phyloP scores from a whole-genome alignment of 2,329 filamentous ascomycete species.

The Capronia epimyces region DNA sequence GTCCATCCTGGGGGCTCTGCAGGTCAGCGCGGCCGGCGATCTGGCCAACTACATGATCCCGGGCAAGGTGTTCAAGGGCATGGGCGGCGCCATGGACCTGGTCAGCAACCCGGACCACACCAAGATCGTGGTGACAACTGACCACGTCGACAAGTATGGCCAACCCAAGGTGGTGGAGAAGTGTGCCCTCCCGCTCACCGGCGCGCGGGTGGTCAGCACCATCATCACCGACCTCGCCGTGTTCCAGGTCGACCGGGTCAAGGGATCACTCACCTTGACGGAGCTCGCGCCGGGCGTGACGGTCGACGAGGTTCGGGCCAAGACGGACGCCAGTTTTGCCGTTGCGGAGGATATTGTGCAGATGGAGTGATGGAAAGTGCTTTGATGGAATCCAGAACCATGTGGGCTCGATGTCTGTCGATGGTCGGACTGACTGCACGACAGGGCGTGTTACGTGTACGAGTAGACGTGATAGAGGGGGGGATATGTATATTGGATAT shows the following conservation, averaged over 20 bases:
- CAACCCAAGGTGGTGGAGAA: slow-evolving; percentile 60
- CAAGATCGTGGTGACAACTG: slow-evolving; percentile 66
- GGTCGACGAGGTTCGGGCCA: slow-evolving; percentile 62
- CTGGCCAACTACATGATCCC: slow-evolving; percentile 88
- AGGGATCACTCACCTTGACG: slow-evolving; percentile 60
- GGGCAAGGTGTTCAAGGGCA: slow-evolving; percentile 77
- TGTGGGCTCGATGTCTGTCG: no score
- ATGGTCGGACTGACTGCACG: no score
- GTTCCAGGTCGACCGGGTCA: slow-evolving; percentile 68
- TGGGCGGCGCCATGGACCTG: slow-evolving; percentile 73
- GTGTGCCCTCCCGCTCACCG: slow-evolving; percentile 61
- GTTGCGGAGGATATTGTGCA: slow-evolving; percentile 53
- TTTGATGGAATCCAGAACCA: no score
- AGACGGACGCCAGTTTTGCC: slow-evolving; percentile 64
- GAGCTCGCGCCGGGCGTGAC: slow-evolving; percentile 65
- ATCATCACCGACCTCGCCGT: slow-evolving; percentile 70
- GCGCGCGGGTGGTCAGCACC: slow-evolving; percentile 61
- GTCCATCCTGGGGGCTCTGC: slow-evolving; percentile 74
- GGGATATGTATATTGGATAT: no score
- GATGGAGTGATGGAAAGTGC: slow-evolving; percentile 21
- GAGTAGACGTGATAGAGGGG: no score
- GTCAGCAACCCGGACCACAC: slow-evolving; percentile 66
- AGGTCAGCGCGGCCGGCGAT: slow-evolving; percentile 73
- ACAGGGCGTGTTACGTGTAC: no score
- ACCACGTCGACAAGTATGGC: slow-evolving; percentile 65